phyloP scores from a whole-genome alignment of 2,329 filamentous ascomycete species.

The Orbilia oligospora region DNA sequence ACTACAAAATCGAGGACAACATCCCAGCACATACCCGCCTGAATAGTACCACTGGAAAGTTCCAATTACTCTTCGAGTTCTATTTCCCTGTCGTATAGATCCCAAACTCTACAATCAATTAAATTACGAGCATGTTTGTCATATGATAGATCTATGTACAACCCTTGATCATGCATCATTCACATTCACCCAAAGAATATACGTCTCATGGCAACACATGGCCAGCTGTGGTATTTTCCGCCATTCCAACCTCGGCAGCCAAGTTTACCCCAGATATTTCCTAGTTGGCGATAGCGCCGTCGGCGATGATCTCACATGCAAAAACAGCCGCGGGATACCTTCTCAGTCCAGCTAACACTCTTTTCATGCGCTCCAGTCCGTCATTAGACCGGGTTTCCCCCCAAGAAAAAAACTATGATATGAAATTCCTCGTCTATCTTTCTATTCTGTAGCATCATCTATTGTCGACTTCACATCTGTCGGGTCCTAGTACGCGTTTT shows the following conservation, averaged over 20 bases:
- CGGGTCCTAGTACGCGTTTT: conserved; percentile 24
- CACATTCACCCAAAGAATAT: background rate
- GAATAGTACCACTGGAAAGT: background rate
- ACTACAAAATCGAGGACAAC: background rate
- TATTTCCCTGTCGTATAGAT: background rate
- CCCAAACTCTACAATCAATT: background rate
- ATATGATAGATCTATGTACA: background rate
- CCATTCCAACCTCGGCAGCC: conserved; percentile 36
- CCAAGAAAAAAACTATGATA: conserved; percentile 16
- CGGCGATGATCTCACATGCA: conserved; percentile 61
- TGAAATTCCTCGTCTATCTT: conserved; percentile 42
- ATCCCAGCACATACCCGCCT: background rate
- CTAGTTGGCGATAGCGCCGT: conserved; percentile 27
- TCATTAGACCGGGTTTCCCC: conserved; percentile 9
- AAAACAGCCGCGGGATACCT: conserved; percentile 58
- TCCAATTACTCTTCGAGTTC: background rate
- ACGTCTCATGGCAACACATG: background rate
- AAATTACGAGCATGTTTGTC: background rate
- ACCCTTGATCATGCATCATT: conserved; percentile 4
- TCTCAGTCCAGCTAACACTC: conserved; percentile 43
- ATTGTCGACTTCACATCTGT: conserved; percentile 3
- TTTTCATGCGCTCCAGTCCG: conserved; percentile 50
- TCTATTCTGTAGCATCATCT: conserved; percentile 20
- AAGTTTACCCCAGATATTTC: conserved; percentile 32
- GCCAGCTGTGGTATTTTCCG: conserved; percentile 6